Percentiles rank a stretch among this genome's conserved stretches.
Evolutionary conservation across 306 rosid genomes (phyloP).

Genomic region (Castanospermum australe): DNA sequence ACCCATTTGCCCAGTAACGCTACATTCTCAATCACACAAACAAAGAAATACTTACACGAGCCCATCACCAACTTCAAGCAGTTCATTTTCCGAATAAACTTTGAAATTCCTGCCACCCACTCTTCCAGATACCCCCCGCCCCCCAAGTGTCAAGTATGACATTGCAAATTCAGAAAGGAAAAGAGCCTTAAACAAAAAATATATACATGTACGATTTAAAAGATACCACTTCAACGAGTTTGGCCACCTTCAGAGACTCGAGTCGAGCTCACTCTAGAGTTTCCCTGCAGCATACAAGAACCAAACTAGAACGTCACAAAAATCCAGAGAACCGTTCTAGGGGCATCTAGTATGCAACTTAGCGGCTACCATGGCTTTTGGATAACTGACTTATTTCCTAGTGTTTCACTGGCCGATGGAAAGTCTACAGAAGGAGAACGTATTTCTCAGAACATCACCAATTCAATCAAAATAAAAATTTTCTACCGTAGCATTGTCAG

Average conservation of each 20-base stretch:
- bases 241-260: constrained; percentile 36
- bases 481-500: background rate
- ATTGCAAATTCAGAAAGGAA: too few relatives aligned
- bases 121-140: too few relatives aligned
- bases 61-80: constrained; percentile 38
- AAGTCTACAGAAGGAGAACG: background rate
- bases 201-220: background rate
- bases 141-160: too few relatives aligned
- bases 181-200: too few relatives aligned
- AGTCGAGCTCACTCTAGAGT: constrained; percentile 34
- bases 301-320: background rate
- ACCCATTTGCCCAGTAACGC: background rate
- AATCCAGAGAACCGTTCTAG: background rate
- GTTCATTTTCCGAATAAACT: constrained; percentile 51
- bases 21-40: background rate
- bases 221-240: constrained; percentile 40
- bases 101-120: constrained; percentile 47
- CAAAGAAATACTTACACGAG: constrained; percentile 31
- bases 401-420: background rate
- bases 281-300: constrained; percentile 41
- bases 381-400: background rate
- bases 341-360: constrained; percentile 21
- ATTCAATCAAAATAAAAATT: background rate
- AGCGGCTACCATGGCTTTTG: constrained; percentile 28
- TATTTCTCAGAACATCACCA: background rate